phyloP scores from a whole-genome alignment of 768 basidiomycete species.

The Gelatoporia subvermispora region DNA sequence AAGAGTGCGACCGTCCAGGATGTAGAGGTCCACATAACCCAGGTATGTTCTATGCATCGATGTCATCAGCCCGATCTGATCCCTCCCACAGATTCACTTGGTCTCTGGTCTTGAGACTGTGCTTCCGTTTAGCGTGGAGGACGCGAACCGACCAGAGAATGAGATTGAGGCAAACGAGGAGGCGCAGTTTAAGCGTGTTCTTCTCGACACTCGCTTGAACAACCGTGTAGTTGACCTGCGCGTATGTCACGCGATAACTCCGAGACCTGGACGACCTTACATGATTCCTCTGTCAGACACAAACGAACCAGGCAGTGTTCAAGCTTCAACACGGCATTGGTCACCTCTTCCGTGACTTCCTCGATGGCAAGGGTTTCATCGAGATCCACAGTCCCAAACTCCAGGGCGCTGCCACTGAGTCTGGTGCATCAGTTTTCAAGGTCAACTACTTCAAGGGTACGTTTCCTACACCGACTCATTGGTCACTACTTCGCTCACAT shows the following conservation, averaged over 20 bases:
- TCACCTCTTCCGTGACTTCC: constrained; percentile 79
- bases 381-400: constrained; percentile 99
- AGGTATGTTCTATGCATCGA: constrained; percentile 46
- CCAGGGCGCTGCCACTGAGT: constrained; percentile 95
- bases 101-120: constrained; percentile 73
- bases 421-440: constrained; percentile 96
- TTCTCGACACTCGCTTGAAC: constrained; percentile 91
- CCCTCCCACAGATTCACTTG: constrained; percentile 59
- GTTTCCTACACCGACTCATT: constrained; percentile 8
- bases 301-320: constrained; percentile 95
- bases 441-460: constrained; percentile 95
- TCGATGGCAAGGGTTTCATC: constrained; percentile 70
- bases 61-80: background rate
- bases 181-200: constrained; percentile 70
- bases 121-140: constrained; percentile 89
- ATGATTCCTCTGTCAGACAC: constrained; percentile 54
- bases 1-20: constrained; percentile 87
- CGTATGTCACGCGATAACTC: constrained; percentile 38
- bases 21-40: constrained; percentile 79
- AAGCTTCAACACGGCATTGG: constrained; percentile 86
- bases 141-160: constrained; percentile 80
- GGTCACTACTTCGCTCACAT: background rate
- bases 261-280: background rate
- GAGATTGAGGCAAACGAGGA: constrained; percentile 55
- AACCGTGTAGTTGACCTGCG: constrained; percentile 92